phyloP scores from a whole-genome alignment of 2,329 filamentous ascomycete species.

The Botrytis medusae region DNA sequence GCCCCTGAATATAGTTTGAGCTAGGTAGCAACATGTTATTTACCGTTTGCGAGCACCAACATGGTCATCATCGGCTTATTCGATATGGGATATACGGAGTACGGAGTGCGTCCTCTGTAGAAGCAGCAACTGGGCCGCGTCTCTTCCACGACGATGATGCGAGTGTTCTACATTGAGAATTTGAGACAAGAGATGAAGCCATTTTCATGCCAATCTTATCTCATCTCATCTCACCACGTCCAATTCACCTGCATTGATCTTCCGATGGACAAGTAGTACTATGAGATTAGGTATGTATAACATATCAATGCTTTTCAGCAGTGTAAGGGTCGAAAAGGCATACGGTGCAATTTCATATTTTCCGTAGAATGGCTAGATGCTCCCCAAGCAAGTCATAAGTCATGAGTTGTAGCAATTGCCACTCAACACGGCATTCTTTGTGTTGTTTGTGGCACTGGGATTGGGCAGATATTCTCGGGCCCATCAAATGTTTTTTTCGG shows the following conservation, averaged over 20 bases:
- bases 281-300: slow-evolving; percentile 18
- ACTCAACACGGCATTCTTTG: slow-evolving; percentile 5
- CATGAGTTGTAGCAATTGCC: slow-evolving; percentile 6
- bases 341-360: not conserved
- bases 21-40: slow-evolving; percentile 5
- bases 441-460: slow-evolving; percentile 5
- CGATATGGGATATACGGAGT: not conserved
- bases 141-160: not conserved
- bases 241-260: slow-evolving; percentile 14
- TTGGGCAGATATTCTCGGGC: slow-evolving; percentile 5
- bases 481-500: not conserved
- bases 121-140: not conserved
- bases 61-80: not conserved
- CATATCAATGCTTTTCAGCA: slow-evolving; percentile 8
- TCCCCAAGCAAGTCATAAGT: slow-evolving; percentile 2
- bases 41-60: not conserved
- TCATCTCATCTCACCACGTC: slow-evolving; percentile 18
- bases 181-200: not conserved
- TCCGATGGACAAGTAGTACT: slow-evolving; percentile 11
- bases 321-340: not conserved
- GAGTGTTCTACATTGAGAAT: not conserved
- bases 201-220: slow-evolving; percentile 15
- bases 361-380: not conserved
- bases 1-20: slow-evolving; percentile 15
- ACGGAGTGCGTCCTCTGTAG: not conserved